Conservation (phyloP, 768 basidiomycete species). For the Pleurotus eryngii region DNA sequence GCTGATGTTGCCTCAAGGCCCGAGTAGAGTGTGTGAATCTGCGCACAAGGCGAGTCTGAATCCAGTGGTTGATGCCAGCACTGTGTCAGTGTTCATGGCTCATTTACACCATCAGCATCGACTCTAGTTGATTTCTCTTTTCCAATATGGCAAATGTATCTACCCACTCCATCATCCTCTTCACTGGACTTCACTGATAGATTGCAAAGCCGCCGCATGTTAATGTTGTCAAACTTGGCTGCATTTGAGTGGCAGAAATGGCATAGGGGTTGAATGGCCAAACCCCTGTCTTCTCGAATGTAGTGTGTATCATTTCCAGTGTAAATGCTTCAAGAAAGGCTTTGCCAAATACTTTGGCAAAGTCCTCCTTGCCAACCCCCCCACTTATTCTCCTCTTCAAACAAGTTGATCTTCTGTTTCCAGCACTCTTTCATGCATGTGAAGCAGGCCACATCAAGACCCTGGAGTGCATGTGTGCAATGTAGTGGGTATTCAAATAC, state of each 20-base stretch:
- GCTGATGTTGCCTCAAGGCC: too few relatives aligned
- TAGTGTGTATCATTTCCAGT: slow-evolving; percentile 11
- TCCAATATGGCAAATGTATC: too few relatives aligned
- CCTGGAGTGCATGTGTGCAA: slow-evolving; percentile 38
- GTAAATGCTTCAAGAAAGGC: slow-evolving; percentile 12
- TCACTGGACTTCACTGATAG: too few relatives aligned
- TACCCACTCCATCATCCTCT: too few relatives aligned
- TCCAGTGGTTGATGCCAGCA: too few relatives aligned
- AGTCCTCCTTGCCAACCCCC: slow-evolving; percentile 12
- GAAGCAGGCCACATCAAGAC: slow-evolving; percentile 40
- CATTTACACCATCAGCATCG: too few relatives aligned
- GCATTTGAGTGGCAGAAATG: slow-evolving; percentile 20
- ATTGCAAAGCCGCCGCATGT: not conserved
- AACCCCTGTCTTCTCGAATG: slow-evolving; percentile 23
- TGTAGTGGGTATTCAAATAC: slow-evolving; percentile 32
- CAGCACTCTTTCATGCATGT: slow-evolving; percentile 15
- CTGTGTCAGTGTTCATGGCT: too few relatives aligned
- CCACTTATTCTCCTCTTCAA: slow-evolving; percentile 10
- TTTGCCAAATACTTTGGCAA: slow-evolving; percentile 21
- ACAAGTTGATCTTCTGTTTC: slow-evolving; percentile 21
- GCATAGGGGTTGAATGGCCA: slow-evolving; percentile 22
- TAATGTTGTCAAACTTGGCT: slow-evolving; percentile 14
- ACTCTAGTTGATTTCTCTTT: too few relatives aligned
- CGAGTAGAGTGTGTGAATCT: too few relatives aligned
- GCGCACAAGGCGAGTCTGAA: too few relatives aligned